Conservation (phyloP, 2,329 filamentous ascomycete species). For the Ophiostoma triangulosporum region DNA sequence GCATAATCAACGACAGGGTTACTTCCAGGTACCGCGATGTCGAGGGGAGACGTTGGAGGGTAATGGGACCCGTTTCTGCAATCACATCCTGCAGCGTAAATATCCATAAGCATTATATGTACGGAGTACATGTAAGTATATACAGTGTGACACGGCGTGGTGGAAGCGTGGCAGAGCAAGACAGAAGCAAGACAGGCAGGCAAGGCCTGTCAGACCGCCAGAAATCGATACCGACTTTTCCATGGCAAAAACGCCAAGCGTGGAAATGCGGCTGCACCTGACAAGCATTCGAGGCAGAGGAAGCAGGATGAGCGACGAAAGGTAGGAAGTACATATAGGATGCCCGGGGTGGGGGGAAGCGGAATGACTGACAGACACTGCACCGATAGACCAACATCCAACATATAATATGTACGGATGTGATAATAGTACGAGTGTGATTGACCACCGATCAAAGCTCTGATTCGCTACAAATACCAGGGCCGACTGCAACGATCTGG, state of each 20-base stretch:
- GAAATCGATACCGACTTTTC: neutral
- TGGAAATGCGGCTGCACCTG: too few species aligned
- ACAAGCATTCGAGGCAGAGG: neutral
- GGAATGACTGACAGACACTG: too few species aligned
- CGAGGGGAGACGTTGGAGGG: neutral
- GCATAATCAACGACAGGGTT: neutral
- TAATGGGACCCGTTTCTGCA: constrained; percentile 4
- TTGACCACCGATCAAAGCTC: too few species aligned
- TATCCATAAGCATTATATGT: too few species aligned
- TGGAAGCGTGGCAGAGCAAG: neutral
- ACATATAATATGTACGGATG: too few species aligned
- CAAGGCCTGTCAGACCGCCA: neutral
- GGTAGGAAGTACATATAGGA: too few species aligned
- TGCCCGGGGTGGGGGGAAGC: too few species aligned
- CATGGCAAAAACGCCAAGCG: neutral
- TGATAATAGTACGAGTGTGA: too few species aligned
- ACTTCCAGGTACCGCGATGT: neutral
- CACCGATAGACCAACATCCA: too few species aligned
- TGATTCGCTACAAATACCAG: too few species aligned
- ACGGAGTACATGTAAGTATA: too few species aligned
- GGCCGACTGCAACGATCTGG: neutral
- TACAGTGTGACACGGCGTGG: too few species aligned
- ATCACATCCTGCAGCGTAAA: neutral
- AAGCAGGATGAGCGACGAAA: neutral
- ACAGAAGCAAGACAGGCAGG: neutral